Evolutionary conservation across 805 yeast genomes (phyloP).

Genomic region (Metschnikowia anglica): DNA sequence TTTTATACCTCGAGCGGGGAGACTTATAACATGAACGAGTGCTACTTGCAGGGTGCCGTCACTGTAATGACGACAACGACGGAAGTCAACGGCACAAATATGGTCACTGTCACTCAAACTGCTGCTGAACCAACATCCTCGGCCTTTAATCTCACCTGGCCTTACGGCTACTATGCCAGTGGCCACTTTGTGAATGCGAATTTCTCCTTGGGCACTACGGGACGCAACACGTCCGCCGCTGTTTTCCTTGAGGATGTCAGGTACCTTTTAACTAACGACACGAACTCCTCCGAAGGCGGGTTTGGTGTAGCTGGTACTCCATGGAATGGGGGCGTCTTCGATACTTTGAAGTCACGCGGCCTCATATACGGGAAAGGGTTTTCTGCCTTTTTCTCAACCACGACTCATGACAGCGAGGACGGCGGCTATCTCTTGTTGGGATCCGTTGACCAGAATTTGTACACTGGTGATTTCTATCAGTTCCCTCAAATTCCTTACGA

Average conservation of each 20-base stretch:
- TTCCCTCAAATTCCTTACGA: slow-evolving; percentile 49
- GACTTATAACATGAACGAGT: slow-evolving; percentile 23
- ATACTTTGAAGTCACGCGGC: slow-evolving; percentile 20
- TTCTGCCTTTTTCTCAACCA: slow-evolving; percentile 31
- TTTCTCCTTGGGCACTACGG: slow-evolving; percentile 14
- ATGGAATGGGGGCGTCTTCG: slow-evolving; percentile 30
- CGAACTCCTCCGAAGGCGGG: slow-evolving; percentile 31
- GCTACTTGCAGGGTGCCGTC: slow-evolving; percentile 33
- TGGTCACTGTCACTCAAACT: slow-evolving; percentile 12
- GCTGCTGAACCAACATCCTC: slow-evolving; percentile 19
- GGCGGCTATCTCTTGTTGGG: slow-evolving; percentile 53
- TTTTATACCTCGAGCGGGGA: slow-evolving; percentile 20
- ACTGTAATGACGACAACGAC: slow-evolving; percentile 15
- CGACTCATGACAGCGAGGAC: slow-evolving; percentile 14
- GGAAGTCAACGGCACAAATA: slow-evolving; percentile 1
- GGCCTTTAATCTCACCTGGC: slow-evolving; percentile 27
- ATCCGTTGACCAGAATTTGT: slow-evolving; percentile 50
- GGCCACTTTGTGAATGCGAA: slow-evolving; percentile 31
- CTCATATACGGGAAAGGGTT: slow-evolving; percentile 33
- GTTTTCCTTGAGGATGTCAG: slow-evolving; percentile 24
- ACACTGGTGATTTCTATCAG: slow-evolving; percentile 45
- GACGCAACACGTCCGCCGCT: slow-evolving; percentile 12
- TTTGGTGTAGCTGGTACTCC: slow-evolving; percentile 36
- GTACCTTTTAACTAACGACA: slow-evolving; percentile 28
- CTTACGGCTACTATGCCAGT: slow-evolving; percentile 26